Conservation (phyloP, 352 stramenopile genomes). For the Globisporangium splendens region DNA sequence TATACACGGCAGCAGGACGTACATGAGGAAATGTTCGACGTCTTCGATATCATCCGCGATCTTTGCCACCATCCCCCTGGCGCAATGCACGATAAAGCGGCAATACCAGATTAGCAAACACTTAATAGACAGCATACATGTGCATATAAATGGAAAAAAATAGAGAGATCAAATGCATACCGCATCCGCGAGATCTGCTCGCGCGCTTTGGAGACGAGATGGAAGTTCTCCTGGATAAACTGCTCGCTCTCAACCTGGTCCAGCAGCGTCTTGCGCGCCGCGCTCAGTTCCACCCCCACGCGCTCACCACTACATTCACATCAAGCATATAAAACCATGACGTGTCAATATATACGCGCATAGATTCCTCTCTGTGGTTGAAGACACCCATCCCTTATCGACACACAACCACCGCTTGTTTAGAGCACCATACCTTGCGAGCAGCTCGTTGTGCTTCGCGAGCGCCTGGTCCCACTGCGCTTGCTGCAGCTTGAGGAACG, state of each 20-base stretch:
- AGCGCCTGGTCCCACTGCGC: slow-evolving; percentile 26
- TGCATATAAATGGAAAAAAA: background rate
- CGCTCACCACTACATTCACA: slow-evolving; percentile 36
- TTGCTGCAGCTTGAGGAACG: slow-evolving; percentile 42
- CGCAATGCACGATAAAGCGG: background rate
- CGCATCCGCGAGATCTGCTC: slow-evolving; percentile 49
- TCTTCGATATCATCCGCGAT: slow-evolving; percentile 59
- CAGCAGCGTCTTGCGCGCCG: slow-evolving; percentile 43
- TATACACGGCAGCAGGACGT: slow-evolving; percentile 1
- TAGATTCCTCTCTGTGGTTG: too few species aligned
- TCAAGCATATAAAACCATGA: background rate
- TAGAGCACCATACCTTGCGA: slow-evolving; percentile 31
- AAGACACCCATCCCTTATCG: too few species aligned
- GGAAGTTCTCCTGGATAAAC: slow-evolving; percentile 63
- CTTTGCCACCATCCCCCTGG: slow-evolving; percentile 44
- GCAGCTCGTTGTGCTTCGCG: slow-evolving; percentile 37
- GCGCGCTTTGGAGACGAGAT: slow-evolving; percentile 49
- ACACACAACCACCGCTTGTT: background rate
- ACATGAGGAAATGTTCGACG: slow-evolving; percentile 66
- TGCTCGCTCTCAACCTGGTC: slow-evolving; percentile 65
- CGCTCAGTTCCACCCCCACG: slow-evolving; percentile 34
- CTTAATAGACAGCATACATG: background rate
- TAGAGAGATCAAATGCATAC: slow-evolving; percentile 17
- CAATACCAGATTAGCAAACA: background rate
- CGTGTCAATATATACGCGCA: background rate